Conservation (phyloP, 768 basidiomycete genomes). For the Xerocomellus amylosporus region DNA sequence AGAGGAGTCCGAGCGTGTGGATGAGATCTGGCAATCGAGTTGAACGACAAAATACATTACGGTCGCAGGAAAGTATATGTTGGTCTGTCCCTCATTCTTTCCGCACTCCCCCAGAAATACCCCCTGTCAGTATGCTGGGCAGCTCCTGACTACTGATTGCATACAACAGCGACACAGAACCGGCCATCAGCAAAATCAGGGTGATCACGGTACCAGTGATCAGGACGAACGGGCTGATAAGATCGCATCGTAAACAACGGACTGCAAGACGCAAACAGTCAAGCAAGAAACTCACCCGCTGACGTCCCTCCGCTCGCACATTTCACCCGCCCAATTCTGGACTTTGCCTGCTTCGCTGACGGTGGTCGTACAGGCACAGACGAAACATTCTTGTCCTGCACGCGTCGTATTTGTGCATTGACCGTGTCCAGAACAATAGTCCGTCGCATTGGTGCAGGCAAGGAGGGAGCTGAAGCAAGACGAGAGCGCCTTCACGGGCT, state of each 20-base stretch:
- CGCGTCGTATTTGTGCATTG: constrained; percentile 59
- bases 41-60: constrained; percentile 2
- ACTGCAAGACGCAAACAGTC: not conserved
- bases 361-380: constrained; percentile 46
- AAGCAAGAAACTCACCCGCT: constrained; percentile 61
- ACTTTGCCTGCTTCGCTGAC: constrained; percentile 52
- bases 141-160: constrained; percentile 58
- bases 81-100: constrained; percentile 41
- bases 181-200: constrained; percentile 62
- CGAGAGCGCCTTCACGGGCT: constrained; percentile 57
- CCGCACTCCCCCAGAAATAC: constrained; percentile 47
- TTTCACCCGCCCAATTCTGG: constrained; percentile 70
- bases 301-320: constrained; percentile 76
- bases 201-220: constrained; percentile 65
- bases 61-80: not conserved
- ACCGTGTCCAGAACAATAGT: constrained; percentile 67
- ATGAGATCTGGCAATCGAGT: not conserved
- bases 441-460: constrained; percentile 60
- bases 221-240: constrained; percentile 66
- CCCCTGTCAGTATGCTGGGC: constrained; percentile 72
- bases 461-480: constrained; percentile 58
- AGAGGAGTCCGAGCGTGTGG: not conserved
- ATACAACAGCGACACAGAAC: constrained; percentile 64
- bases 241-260: not conserved
- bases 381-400: constrained; percentile 52